A percentile compares a stretch with the other conserved stretches of the same genome.
These are phyloP conservation scores for Zoysia japonica DNA, from an alignment of 176 grass and related monocot genomes.

Conservation along the genomic window DNA sequence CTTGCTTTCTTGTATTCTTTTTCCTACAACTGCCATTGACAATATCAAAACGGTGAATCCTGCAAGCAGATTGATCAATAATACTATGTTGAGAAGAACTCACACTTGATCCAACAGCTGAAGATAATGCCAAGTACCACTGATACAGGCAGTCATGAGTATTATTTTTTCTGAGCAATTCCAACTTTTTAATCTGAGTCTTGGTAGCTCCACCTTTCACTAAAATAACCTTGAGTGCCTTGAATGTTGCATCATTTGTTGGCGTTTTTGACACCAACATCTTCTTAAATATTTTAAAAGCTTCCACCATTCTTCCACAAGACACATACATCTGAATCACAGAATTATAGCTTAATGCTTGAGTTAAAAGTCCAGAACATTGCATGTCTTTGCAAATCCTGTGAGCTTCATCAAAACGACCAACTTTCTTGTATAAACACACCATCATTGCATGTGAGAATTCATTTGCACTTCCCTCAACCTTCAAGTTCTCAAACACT, in stretches of 20 bases:
- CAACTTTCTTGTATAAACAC: conserved; percentile 75
- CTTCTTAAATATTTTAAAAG: conserved; percentile 65
- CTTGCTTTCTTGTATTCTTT: conserved; percentile 29
- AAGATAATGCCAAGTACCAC: conserved; percentile 58
- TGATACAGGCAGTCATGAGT: conserved; percentile 51
- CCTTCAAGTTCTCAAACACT: conserved; percentile 74
- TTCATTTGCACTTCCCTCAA: conserved; percentile 64
- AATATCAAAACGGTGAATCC: conserved; percentile 14
- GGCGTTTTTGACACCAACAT: conserved; percentile 64
- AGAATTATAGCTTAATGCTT: conserved; percentile 67
- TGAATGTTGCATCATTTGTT: conserved; percentile 85
- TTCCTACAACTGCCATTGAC: conserved; percentile 1
- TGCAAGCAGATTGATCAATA: conserved; percentile 26
- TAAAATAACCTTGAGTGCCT: conserved; percentile 64
- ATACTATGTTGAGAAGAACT: conserved; percentile 32
- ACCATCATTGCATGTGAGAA: conserved; percentile 84
- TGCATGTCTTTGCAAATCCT: conserved; percentile 82
- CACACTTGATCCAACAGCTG: conserved; percentile 42
- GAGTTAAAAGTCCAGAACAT: conserved; percentile 62
- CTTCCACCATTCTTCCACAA: conserved; percentile 52
- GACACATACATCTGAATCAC: conserved; percentile 64
- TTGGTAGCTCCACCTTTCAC: conserved; percentile 53
- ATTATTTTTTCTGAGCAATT: conserved; percentile 54
- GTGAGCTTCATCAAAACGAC: conserved; percentile 58
- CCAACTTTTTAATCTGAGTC: conserved; percentile 55